Conservation (phyloP, 179 eudicot species). For the Actinidia polygama region DNA sequence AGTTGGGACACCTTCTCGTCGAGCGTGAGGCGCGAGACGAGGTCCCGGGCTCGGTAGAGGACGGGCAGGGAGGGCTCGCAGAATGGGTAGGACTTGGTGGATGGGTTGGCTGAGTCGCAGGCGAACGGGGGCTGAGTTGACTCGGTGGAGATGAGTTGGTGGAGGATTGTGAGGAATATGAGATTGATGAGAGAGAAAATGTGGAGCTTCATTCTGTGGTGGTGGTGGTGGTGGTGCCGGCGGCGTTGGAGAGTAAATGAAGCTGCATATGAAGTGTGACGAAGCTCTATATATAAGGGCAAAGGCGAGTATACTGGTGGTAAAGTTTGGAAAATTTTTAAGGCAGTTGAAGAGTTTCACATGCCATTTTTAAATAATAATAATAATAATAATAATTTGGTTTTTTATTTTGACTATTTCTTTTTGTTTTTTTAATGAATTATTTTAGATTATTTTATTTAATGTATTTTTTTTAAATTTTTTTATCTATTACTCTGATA, state of each 20-base stretch:
- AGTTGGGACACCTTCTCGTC: slow-evolving; percentile 79
- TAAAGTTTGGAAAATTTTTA: no score
- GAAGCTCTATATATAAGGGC: no score
- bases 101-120: slow-evolving; percentile 55
- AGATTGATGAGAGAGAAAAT: neutral
- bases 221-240: neutral
- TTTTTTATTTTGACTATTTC: no score
- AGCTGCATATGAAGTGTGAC: no score
- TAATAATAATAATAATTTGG: no score
- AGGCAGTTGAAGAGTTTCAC: no score
- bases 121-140: slow-evolving; percentile 29
- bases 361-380: no score
- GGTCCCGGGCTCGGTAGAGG: slow-evolving; percentile 47
- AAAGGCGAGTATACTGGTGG: no score
- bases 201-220: neutral
- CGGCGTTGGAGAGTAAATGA: neutral
- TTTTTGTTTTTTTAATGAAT: no score
- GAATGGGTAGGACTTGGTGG: slow-evolving; percentile 48
- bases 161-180: neutral
- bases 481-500: no score
- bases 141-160: neutral
- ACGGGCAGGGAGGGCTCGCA: slow-evolving; percentile 43
- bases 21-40: slow-evolving; percentile 59
- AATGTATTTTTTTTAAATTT: no score
- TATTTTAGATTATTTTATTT: no score